Percentiles rank a stretch among this genome's conserved stretches.
Conservation (phyloP, 257 asterid species). For the Coffea canephora region DNA sequence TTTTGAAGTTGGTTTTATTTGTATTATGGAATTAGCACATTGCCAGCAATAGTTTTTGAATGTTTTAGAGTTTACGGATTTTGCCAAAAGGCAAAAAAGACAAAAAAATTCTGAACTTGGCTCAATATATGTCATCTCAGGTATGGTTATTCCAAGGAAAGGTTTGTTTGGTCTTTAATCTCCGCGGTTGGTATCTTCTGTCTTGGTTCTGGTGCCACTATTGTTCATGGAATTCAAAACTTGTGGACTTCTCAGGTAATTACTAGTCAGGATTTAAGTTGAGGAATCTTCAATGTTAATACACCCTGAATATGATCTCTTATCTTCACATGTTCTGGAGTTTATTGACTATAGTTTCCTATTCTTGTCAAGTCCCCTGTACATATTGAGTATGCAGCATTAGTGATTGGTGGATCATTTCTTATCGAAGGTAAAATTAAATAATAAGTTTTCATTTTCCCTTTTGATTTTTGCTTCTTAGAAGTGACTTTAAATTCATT, state of each 20-base stretch:
- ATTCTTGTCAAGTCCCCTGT: conserved; percentile 64
- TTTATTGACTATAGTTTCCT: background rate
- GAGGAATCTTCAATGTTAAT: conserved; percentile 19
- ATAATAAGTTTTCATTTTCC: background rate
- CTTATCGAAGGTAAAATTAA: conserved; percentile 66
- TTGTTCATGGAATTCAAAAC: conserved; percentile 88
- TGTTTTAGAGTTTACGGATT: conserved; percentile 8
- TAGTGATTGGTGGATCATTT: conserved; percentile 95
- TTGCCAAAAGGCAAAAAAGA: background rate
- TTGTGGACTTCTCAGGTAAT: conserved; percentile 86
- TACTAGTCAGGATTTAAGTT: background rate
- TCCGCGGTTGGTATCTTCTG: conserved; percentile 98
- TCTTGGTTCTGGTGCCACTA: conserved; percentile 97
- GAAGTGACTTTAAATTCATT: conserved; percentile 4
- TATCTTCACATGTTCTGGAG: background rate
- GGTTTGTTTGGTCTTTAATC: conserved; percentile 97
- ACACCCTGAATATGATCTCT: background rate
- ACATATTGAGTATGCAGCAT: conserved; percentile 89
- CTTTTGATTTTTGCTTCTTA: conserved; percentile 10
- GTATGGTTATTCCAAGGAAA: conserved; percentile 94
- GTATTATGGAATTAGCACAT: background rate
- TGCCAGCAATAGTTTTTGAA: background rate
- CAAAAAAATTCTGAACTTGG: conserved; percentile 9
- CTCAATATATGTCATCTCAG: conserved; percentile 40
- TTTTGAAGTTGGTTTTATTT: background rate